Base-by-base conservation (phyloP, 2,329 filamentous ascomycete species). In the Hypoxylon sp. region DNA sequence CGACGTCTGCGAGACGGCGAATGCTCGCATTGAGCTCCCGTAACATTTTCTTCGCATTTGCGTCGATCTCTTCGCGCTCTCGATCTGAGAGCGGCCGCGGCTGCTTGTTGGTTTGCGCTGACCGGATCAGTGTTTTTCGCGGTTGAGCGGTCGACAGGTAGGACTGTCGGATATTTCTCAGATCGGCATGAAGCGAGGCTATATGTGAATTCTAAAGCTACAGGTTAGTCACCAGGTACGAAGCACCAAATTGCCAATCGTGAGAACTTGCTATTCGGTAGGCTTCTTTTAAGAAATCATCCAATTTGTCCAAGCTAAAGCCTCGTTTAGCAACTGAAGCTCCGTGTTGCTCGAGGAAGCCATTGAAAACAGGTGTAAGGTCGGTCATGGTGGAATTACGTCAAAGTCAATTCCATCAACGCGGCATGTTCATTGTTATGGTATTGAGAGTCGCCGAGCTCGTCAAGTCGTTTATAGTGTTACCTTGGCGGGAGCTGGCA, bases 281-380 rank as follows among this genome's bases (percentile, higher is more conserved):
- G 55, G 96, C 96, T 80, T 98, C 95, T 76, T 95, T 93, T 32
- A 98, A 83, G 76, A 98, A 99, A 73, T 91, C 91, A 77, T 97
- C 92, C 52, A 96, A 85, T 71, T 79, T 84, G 69, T 85, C 81
- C 50, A 83, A 72, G 60, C 77, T 81, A 68, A 83, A 83, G 67
- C 75, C 73, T 46, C 73, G 71, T 55, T 74, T 80, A 11, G 85
- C 82, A 6, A 83, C 79, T 26, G 81, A 80, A 45, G 85, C 84
- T 78, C 86, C 80, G 66, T 87, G 86, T 71, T 84, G 80, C 73
- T 85, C 84, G 22, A 95, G 84, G 48, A 91, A 83, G 76, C 89
- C 83, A 76, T 93, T 89, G 80, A 95, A 90, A 45, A 84, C 76
- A 36, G 87, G 81, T 7, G 91, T 93, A 64, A 93, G 83, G 76